A percentile compares a stretch with the other conserved stretches of the same genome.
Conservation (phyloP, 2,329 filamentous ascomycete genomes). For the Fusarium pininemorale region DNA sequence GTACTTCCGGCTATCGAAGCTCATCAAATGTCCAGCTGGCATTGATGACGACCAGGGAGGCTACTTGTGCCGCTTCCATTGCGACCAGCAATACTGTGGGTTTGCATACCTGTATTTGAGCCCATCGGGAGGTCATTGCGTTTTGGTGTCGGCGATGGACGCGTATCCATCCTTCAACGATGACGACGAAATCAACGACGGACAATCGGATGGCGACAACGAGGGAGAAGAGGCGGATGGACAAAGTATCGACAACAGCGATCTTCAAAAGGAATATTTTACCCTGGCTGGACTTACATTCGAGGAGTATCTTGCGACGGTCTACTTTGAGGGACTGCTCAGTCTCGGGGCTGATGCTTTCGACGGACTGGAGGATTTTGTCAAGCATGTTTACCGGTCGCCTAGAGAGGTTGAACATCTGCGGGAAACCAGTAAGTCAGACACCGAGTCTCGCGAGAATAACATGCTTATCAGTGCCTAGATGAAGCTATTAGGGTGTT, state of each 20-base stretch:
- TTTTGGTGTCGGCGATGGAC: neutral
- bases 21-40: neutral
- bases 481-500: neutral
- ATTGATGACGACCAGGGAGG: neutral
- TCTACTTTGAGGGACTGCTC: neutral
- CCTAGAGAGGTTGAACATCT: neutral
- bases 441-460: rapidly evolving
- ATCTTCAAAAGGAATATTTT: neutral
- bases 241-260: neutral
- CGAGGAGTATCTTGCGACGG: neutral
- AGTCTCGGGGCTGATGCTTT: neutral
- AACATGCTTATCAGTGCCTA: neutral
- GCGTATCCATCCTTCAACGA: neutral
- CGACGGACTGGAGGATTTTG: neutral
- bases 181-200: neutral
- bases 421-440: neutral
- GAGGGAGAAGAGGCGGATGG: neutral
- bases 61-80: neutral
- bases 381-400: neutral
- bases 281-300: neutral
- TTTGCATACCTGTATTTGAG: neutral
- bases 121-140: neutral
- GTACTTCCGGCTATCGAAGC: neutral
- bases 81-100: neutral
- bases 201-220: neutral